phyloP scores from a whole-genome alignment of 2,329 filamentous ascomycete genomes.

The Coccinonectria pachysandricola region DNA sequence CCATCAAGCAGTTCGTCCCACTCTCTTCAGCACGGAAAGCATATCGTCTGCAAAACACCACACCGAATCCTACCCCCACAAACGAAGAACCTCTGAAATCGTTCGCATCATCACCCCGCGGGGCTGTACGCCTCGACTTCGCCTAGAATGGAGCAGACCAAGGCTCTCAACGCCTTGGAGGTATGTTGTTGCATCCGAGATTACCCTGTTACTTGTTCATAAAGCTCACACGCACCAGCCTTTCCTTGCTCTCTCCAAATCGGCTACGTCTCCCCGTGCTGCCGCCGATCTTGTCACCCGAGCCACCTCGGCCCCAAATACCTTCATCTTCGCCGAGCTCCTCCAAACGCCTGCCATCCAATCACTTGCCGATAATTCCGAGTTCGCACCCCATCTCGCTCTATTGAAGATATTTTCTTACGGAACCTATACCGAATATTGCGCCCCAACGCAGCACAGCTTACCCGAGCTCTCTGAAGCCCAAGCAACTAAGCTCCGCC shows the following conservation, averaged over 20 bases:
- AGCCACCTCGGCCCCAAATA: slow-evolving; percentile 81
- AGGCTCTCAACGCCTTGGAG: slow-evolving; percentile 54
- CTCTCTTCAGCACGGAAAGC: slow-evolving; percentile 2
- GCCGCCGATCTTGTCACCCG: slow-evolving; percentile 77
- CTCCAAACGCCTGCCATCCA: slow-evolving; percentile 72
- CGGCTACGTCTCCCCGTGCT: slow-evolving; percentile 72
- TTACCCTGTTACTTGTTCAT: too few species aligned
- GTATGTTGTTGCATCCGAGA: too few species aligned
- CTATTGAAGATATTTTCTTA: slow-evolving; percentile 86
- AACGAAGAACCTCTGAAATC: too few species aligned
- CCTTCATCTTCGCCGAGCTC: slow-evolving; percentile 91
- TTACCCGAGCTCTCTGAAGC: slow-evolving; percentile 63
- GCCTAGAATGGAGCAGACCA: slow-evolving; percentile 60
- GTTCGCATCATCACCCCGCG: slow-evolving; percentile 5
- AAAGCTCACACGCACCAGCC: slow-evolving; percentile 45
- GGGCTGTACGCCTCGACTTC: slow-evolving; percentile 16
- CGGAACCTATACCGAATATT: slow-evolving; percentile 76
- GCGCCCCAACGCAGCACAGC: slow-evolving; percentile 16
- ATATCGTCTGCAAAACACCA: slow-evolving; percentile 3
- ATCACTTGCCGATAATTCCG: slow-evolving; percentile 49
- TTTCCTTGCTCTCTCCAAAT: slow-evolving; percentile 82
- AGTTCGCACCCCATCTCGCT: slow-evolving; percentile 53
- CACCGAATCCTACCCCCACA: too few species aligned
- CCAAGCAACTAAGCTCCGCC: slow-evolving; percentile 77
- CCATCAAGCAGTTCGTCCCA: neutral